A percentile compares a stretch with the other conserved stretches of the same genome.
Evolutionary conservation across 306 rosid genomes (phyloP).

Genomic region (Cicer cuneatum): DNA sequence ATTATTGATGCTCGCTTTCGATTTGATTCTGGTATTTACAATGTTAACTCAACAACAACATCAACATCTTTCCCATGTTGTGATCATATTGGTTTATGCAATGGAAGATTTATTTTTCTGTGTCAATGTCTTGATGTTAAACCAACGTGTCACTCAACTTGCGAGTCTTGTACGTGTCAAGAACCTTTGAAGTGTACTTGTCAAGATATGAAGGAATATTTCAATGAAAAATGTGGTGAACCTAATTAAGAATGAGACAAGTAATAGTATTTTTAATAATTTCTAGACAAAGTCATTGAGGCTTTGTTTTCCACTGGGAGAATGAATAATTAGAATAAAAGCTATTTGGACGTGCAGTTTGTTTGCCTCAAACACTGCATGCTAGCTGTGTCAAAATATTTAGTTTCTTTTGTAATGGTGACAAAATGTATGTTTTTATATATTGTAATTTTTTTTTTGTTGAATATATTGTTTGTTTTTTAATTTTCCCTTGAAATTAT

Average conservation of each 20-base stretch:
- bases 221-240: background rate
- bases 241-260: too few relatives aligned
- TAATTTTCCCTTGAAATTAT: too few relatives aligned
- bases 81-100: background rate
- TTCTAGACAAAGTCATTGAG: background rate
- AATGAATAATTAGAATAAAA: background rate
- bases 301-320: background rate
- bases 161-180: background rate
- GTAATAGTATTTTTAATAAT: too few relatives aligned
- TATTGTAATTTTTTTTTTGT: too few relatives aligned
- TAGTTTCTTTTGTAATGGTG: too few relatives aligned
- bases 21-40: too few relatives aligned
- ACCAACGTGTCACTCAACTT: conserved; percentile 18
- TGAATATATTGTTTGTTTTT: too few relatives aligned
- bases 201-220: background rate
- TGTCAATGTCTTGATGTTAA: background rate
- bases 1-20: conserved; percentile 27
- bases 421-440: too few relatives aligned
- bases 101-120: background rate
- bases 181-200: background rate
- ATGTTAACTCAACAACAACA: background rate
- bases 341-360: background rate
- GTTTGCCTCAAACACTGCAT: background rate
- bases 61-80: background rate
- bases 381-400: background rate